A percentile compares a stretch with the other conserved stretches of the same genome.
phyloP scores from a whole-genome alignment of 164 flowering plant species.

The Umbellularia californica region DNA sequence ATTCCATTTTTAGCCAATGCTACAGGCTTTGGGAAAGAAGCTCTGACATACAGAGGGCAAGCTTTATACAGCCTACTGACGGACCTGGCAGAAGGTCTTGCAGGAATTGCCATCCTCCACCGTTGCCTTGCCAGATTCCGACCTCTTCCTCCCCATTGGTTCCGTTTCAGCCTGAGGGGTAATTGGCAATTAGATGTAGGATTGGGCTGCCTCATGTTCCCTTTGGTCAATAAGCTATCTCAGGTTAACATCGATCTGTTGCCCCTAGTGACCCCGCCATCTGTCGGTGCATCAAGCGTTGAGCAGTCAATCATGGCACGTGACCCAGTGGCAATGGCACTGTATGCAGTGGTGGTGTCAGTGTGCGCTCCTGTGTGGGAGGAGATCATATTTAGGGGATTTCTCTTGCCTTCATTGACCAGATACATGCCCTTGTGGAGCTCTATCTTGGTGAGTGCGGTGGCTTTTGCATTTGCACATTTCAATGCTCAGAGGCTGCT shows the following conservation, averaged over 20 bases:
- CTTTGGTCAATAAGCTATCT: conserved; percentile 83
- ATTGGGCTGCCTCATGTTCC: conserved; percentile 91
- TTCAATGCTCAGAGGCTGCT: conserved; percentile 89
- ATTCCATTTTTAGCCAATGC: conserved; percentile 81
- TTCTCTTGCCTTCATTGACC: conserved; percentile 90
- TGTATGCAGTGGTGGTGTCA: conserved; percentile 78
- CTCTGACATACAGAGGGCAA: conserved; percentile 84
- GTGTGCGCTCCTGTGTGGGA: conserved; percentile 98
- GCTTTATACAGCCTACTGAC: conserved; percentile 92
- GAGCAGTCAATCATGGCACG: conserved; percentile 92
- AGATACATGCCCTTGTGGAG: conserved; percentile 97
- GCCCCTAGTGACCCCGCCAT: conserved; percentile 71
- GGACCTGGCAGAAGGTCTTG: conserved; percentile 90
- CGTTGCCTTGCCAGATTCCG: conserved; percentile 70
- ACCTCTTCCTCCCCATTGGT: conserved; percentile 91
- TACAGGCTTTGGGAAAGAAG: conserved; percentile 72
- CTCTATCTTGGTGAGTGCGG: conserved; percentile 71
- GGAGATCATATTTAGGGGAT: conserved; percentile 92
- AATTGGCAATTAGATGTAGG: conserved; percentile 79
- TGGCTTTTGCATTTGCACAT: conserved; percentile 91
- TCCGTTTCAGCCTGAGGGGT: conserved; percentile 68
- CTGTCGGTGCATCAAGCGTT: conserved; percentile 72
- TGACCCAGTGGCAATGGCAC: conserved; percentile 92
- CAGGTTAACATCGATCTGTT: conserved; percentile 75
- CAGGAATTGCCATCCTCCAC: conserved; percentile 83